Percentiles rank a stretch among this genome's conserved stretches.
phyloP scores from a whole-genome alignment of 2,329 filamentous ascomycete genomes.

The Penicillium sp. region DNA sequence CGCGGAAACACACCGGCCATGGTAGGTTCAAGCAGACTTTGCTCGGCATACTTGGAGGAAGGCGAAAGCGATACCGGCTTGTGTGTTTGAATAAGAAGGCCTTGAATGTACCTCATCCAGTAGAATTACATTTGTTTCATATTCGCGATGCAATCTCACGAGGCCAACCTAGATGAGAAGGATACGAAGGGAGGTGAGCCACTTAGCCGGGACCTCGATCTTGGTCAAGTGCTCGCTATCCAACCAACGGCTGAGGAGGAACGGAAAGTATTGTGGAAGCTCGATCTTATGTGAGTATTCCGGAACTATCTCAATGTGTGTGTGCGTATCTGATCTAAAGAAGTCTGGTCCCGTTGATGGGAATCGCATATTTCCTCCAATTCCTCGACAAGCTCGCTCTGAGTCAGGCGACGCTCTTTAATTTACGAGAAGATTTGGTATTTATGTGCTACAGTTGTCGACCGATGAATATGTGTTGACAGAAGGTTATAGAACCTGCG shows the following conservation, averaged over 20 bases:
- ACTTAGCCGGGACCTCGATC: conserved; percentile 7
- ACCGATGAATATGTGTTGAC: not conserved
- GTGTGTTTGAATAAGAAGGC: not conserved
- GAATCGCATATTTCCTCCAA: conserved; percentile 13
- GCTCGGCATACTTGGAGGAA: not conserved
- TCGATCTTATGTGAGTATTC: conserved; percentile 12
- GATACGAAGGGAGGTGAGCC: conserved; percentile 7
- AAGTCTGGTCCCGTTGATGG: conserved; percentile 13
- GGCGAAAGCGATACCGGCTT: not conserved
- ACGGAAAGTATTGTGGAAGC: conserved; percentile 9
- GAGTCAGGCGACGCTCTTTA: conserved; percentile 13
- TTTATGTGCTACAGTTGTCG: not conserved
- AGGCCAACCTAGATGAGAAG: conserved; percentile 2
- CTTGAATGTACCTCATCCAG: not conserved
- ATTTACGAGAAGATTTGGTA: conserved; percentile 13
- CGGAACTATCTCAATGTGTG: not conserved
- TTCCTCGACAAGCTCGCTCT: conserved; percentile 13
- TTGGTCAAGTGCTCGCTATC: conserved; percentile 13
- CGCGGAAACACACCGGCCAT: conserved; percentile 8
- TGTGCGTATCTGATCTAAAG: not conserved
- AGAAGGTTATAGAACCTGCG: conserved; percentile 6
- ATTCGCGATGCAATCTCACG: not conserved
- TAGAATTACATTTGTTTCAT: not conserved
- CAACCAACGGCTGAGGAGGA: conserved; percentile 10
- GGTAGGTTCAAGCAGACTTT: conserved; percentile 9